phyloP scores from a whole-genome alignment of 805 yeast species.

The Candida coleopterorum region DNA sequence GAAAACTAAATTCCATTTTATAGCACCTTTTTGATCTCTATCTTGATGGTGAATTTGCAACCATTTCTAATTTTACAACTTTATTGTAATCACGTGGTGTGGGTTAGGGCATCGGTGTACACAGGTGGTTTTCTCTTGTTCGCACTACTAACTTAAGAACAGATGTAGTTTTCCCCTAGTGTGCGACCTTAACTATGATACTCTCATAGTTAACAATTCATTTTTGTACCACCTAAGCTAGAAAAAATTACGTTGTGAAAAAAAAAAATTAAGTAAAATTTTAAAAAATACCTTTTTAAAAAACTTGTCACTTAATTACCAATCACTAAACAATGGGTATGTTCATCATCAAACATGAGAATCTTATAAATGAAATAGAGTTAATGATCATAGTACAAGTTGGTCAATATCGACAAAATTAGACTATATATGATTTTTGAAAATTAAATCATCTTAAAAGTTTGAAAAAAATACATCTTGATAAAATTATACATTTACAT shows the following conservation, averaged over 20 bases:
- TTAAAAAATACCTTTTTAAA: slow-evolving; percentile 7
- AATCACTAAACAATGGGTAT: slow-evolving; percentile 26
- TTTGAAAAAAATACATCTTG: too few species aligned
- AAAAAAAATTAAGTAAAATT: slow-evolving; percentile 7
- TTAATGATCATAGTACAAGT: too few species aligned
- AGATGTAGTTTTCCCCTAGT: background rate
- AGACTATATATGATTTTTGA: too few species aligned
- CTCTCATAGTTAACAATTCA: background rate
- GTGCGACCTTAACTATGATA: background rate
- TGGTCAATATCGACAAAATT: too few species aligned
- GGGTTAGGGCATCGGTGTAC: background rate
- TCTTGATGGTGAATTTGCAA: too few species aligned
- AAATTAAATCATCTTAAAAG: too few species aligned
- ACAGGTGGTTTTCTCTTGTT: background rate
- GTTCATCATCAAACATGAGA: slow-evolving; percentile 8
- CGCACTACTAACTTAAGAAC: background rate
- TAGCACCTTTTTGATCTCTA: too few species aligned
- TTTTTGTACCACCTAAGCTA: too few species aligned
- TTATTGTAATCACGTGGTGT: background rate
- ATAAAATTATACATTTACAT: too few species aligned
- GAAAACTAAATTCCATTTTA: too few species aligned
- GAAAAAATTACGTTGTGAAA: slow-evolving; percentile 6
- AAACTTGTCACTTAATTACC: slow-evolving; percentile 11
- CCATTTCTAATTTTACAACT: background rate
- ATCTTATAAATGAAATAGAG: background rate